Percentiles rank a stretch among this genome's conserved stretches.
phyloP scores from a whole-genome alignment of 371 early-diverging fungal genomes.

The Saksenaea vasiformis region DNA sequence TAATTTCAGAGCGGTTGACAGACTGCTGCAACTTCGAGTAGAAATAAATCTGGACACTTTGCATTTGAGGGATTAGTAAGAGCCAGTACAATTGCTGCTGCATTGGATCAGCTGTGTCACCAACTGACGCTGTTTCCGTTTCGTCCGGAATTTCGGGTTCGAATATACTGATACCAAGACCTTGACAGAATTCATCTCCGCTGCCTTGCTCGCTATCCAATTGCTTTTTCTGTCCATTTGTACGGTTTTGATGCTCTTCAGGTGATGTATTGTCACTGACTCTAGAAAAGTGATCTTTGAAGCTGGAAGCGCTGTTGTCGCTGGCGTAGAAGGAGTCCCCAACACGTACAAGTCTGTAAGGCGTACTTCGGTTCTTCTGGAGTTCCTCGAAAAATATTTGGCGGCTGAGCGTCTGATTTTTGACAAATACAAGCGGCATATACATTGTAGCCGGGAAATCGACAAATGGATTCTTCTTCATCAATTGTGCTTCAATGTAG shows the following conservation, averaged over 20 bases:
- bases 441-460: slow-evolving; percentile 66
- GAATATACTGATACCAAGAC: slow-evolving; percentile 49
- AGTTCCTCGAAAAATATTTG: slow-evolving; percentile 64
- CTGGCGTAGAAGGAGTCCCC: slow-evolving; percentile 66
- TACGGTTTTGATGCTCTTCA: slow-evolving; percentile 1
- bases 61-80: slow-evolving; percentile 58
- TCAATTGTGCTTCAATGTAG: slow-evolving; percentile 63
- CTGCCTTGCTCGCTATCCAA: slow-evolving; percentile 6
- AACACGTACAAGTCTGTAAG: slow-evolving; percentile 56
- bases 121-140: slow-evolving; percentile 4
- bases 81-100: slow-evolving; percentile 66
- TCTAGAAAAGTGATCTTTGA: neutral
- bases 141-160: slow-evolving; percentile 29
- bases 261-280: neutral
- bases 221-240: neutral
- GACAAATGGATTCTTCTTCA: slow-evolving; percentile 66
- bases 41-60: slow-evolving; percentile 65
- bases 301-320: slow-evolving; percentile 31
- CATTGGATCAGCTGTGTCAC: neutral
- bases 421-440: slow-evolving; percentile 66
- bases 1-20: slow-evolving; percentile 57
- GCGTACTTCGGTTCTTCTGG: slow-evolving; percentile 45
- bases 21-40: slow-evolving; percentile 68
- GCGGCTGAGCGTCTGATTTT: slow-evolving; percentile 47
- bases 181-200: slow-evolving; percentile 47